These are phyloP conservation scores for Barnettozyma californica DNA, from an alignment of 805 yeast genomes.

Conservation along the genomic window DNA sequence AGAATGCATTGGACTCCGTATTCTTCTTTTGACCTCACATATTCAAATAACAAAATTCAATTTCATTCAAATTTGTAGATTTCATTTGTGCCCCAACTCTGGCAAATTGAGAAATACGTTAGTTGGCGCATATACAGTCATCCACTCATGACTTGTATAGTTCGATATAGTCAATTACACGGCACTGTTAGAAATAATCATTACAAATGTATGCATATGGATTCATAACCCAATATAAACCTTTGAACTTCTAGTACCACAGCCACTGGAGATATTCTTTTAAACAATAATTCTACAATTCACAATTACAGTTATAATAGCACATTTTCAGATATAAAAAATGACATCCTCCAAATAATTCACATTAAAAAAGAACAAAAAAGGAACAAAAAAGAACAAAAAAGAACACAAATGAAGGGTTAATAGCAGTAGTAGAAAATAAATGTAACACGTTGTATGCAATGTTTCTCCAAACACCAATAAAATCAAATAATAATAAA, in stretches of 20 bases:
- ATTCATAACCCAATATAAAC: too few relatives aligned
- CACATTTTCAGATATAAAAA: not conserved
- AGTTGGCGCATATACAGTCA: too few relatives aligned
- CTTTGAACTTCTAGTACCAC: too few relatives aligned
- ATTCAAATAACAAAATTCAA: not conserved
- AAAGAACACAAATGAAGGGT: not conserved
- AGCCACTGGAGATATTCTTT: too few relatives aligned
- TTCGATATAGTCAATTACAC: too few relatives aligned
- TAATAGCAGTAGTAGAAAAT: not conserved
- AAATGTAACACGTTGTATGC: not conserved
- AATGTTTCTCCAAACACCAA: conserved; percentile 1
- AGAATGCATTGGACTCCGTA: not conserved
- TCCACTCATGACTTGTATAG: too few relatives aligned
- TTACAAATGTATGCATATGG: too few relatives aligned
- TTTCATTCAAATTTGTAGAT: not conserved
- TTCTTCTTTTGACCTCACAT: not conserved
- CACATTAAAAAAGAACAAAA: not conserved
- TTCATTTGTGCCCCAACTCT: too few relatives aligned
- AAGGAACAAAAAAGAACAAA: not conserved
- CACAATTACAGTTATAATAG: not conserved
- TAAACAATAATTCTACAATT: not conserved
- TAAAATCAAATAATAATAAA: not conserved
- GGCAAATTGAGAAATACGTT: too few relatives aligned
- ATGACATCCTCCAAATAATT: not conserved
- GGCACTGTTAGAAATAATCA: too few relatives aligned